Evolutionary conservation across 1,139 yeast genomes (phyloP), one percentile per base, ranked within the genome.

Genomic region (Arxiozyma slooffiae): DNA sequence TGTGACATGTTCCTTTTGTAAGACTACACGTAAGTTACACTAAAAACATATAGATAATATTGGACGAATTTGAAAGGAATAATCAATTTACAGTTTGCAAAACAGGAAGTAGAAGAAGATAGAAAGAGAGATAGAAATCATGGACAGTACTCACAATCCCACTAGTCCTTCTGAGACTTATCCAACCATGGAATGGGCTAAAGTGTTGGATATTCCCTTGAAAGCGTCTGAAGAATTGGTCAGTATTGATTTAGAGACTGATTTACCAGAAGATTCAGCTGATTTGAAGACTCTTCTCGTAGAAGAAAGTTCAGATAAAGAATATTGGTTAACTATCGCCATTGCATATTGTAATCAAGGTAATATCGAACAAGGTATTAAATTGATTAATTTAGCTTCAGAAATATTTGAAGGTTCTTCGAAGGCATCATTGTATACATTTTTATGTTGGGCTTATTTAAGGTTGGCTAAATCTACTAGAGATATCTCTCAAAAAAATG

Each of bases 321-420:
- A 82, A 62, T 86, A 81, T 69, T 92, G 98, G 98, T 69, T 87
- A 22, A 77, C 85, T 17, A 81, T 89, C 53, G 92, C 95, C 0
- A 67, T 81, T 50, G 95, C 95, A 0, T 92, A 90, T 67, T 82
- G 85, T 38, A 75, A 80, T 50, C 76, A 76, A 49, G 79, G 78
- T 7, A 78, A 78, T 60, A 61, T 78, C 11, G 74, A 73, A 7
- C 90, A 84, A 51, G 87, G 95, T 6, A 68, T 77, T 48, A 78
- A 76, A 51, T 81, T 90, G 46, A 74, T 85, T 18, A 72, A 75
- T 44, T 75, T 77, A 54, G 96, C 90, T 0, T 67, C 85, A 51
- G 70, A 69, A 44, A 69, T 73, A 63, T 66, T 70, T 65, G 60
- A 64, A 46, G 60, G 66, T 49, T 53, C 67, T 5, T 77, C 75